These are phyloP conservation scores for Penicillium egyptiacum DNA, from an alignment of 495 filamentous ascomycete genomes.

Conservation along the genomic window DNA sequence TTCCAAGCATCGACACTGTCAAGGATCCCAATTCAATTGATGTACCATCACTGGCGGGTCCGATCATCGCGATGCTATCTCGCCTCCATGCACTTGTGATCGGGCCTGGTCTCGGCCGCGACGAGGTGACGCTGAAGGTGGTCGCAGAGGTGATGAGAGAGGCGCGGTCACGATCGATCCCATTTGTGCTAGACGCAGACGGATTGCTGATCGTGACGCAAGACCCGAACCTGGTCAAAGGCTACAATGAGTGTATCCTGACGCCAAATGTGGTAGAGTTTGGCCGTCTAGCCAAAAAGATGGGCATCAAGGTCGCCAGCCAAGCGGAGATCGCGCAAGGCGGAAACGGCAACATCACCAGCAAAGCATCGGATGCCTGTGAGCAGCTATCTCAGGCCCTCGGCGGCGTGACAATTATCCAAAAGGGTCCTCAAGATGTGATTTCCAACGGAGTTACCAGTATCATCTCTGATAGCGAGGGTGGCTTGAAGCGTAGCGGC, in stretches of 20 bases:
- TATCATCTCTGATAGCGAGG: conserved; percentile 68
- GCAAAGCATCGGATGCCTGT: conserved; percentile 56
- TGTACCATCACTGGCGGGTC: conserved; percentile 60
- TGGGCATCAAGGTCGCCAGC: conserved; percentile 57
- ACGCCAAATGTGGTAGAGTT: conserved; percentile 97
- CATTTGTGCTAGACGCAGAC: conserved; percentile 91
- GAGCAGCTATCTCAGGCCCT: conserved; percentile 72
- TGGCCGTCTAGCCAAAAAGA: conserved; percentile 68
- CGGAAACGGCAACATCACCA: conserved; percentile 44
- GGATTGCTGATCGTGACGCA: conserved; percentile 75
- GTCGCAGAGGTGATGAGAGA: conserved; percentile 76
- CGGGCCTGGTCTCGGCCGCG: conserved; percentile 87
- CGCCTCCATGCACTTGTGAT: conserved; percentile 92
- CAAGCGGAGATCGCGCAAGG: conserved; percentile 44
- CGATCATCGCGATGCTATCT: conserved; percentile 76
- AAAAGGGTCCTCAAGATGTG: conserved; percentile 84
- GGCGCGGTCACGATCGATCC: conserved; percentile 69
- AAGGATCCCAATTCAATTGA: conserved; percentile 43
- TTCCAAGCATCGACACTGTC: conserved; percentile 66
- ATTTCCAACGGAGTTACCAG: conserved; percentile 81
- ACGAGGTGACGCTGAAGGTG: conserved; percentile 85
- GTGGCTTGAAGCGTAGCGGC: conserved; percentile 85
- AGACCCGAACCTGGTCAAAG: conserved; percentile 72
- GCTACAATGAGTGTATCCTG: conserved; percentile 81
- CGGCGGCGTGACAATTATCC: conserved; percentile 84